These are phyloP conservation scores for Waltiozyma sp. DNA, from an alignment of 1,139 yeast species.

Conservation along the genomic window DNA sequence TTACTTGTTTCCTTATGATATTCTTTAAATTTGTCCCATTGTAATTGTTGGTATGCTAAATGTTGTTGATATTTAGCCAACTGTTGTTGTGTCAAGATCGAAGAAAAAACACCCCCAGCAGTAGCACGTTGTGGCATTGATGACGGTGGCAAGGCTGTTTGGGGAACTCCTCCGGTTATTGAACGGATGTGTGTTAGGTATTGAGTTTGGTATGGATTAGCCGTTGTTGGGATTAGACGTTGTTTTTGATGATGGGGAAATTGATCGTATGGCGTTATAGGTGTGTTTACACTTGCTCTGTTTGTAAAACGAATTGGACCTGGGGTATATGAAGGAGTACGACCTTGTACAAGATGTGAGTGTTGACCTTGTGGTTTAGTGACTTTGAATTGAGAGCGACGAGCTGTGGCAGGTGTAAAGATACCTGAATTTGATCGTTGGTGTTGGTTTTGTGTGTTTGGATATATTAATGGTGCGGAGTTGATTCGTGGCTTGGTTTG, in stretches of 20 bases:
- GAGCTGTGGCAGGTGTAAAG: conserved; percentile 11
- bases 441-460: conserved; percentile 4
- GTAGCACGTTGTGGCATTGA: too few relatives aligned
- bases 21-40: conserved; percentile 16
- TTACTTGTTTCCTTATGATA: conserved; percentile 3
- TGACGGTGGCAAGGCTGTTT: conserved; percentile 13
- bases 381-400: conserved; percentile 7
- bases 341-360: conserved; percentile 1
- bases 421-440: conserved; percentile 9
- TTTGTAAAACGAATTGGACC: not conserved
- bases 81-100: conserved; percentile 10
- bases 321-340: not conserved
- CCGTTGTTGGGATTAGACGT: conserved; percentile 4
- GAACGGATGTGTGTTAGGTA: conserved; percentile 3
- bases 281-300: conserved; percentile 7
- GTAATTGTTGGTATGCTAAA: conserved; percentile 15
- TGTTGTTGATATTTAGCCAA: conserved; percentile 15
- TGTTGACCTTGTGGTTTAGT: conserved; percentile 1
- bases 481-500: conserved; percentile 25
- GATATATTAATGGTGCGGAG: conserved; percentile 30
- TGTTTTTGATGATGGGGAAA: conserved; percentile 2
- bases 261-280: conserved; percentile 8
- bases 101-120: conserved; percentile 11
- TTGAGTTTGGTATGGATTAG: not conserved
- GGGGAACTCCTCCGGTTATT: conserved; percentile 5